These are phyloP conservation scores for Martensiomyces pterosporus DNA, from an alignment of 192 early-diverging fungal genomes.

Conservation along the genomic window DNA sequence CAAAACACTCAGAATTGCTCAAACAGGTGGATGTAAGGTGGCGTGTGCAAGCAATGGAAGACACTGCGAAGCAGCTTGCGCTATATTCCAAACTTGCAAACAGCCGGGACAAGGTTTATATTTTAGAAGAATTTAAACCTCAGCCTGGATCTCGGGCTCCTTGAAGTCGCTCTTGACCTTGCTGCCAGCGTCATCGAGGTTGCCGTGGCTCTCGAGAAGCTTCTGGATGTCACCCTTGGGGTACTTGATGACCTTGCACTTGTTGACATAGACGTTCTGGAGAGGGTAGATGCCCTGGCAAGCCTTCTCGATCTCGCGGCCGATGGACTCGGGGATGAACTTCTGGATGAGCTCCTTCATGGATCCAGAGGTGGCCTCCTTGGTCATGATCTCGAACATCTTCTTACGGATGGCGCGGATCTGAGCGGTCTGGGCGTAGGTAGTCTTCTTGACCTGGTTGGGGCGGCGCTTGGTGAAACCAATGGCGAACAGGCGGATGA, in stretches of 20 bases:
- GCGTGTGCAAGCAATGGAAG: neutral
- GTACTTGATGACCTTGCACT: slow-evolving; percentile 99
- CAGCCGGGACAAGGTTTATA: slow-evolving; percentile 1
- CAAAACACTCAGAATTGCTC: neutral
- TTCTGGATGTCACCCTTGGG: slow-evolving; percentile 95
- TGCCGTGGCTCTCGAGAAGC: slow-evolving; percentile 95
- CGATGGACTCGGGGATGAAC: slow-evolving; percentile 96
- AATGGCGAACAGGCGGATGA: slow-evolving; percentile 94
- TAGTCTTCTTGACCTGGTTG: slow-evolving; percentile 97
- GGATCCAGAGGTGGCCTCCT: slow-evolving; percentile 79
- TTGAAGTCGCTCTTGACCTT: slow-evolving; percentile 87
- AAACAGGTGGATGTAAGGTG: neutral
- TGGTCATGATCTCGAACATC: slow-evolving; percentile 98
- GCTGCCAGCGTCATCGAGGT: slow-evolving; percentile 68
- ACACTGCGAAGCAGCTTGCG: neutral
- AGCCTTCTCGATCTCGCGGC: slow-evolving; percentile 96
- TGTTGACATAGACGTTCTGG: slow-evolving; percentile 93
- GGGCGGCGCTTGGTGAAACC: slow-evolving; percentile 93
- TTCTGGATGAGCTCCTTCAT: slow-evolving; percentile 95
- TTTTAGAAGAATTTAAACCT: slow-evolving; percentile 53
- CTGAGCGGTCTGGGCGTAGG: slow-evolving; percentile 95
- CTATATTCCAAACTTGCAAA: slow-evolving; percentile 3
- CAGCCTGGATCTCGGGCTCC: slow-evolving; percentile 72
- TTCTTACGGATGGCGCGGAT: slow-evolving; percentile 99
- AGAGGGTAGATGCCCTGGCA: slow-evolving; percentile 98